A percentile compares a stretch with the other conserved stretches of the same genome.
Conservation (phyloP, 2,329 filamentous ascomycete genomes). For the Orbilia quercus region DNA sequence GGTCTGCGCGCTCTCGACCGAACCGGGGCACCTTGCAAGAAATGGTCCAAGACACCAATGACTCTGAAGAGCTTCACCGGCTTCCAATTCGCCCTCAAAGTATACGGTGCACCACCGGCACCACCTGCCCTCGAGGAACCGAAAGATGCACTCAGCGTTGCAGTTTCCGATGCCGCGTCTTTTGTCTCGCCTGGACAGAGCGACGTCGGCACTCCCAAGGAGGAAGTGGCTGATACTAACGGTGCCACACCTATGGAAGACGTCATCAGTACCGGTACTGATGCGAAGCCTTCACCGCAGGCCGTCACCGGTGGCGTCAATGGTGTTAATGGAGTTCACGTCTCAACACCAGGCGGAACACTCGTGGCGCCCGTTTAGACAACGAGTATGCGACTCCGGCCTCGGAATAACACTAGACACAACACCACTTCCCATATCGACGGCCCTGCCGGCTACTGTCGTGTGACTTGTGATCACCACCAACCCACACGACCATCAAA, state of each 20-base stretch:
- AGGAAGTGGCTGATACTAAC: constrained; percentile 24
- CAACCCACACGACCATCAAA: background rate
- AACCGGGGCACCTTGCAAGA: constrained; percentile 85
- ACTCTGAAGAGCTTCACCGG: constrained; percentile 52
- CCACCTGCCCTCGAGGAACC: constrained; percentile 15
- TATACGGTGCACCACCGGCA: constrained; percentile 29
- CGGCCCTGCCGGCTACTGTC: background rate
- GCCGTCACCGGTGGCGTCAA: constrained; percentile 17
- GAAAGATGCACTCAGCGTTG: constrained; percentile 20
- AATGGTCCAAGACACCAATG: constrained; percentile 45
- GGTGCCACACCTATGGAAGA: constrained; percentile 47
- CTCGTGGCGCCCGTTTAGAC: constrained; percentile 38
- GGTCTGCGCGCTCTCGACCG: constrained; percentile 93
- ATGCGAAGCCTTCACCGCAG: constrained; percentile 11
- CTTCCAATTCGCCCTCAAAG: constrained; percentile 42
- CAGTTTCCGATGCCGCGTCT: constrained; percentile 43
- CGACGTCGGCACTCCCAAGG: constrained; percentile 49
- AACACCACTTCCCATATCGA: background rate
- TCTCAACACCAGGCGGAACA: constrained; percentile 28
- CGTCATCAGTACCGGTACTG: constrained; percentile 39
- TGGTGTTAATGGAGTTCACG: constrained; percentile 26
- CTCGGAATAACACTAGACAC: background rate
- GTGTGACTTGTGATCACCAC: constrained; percentile 1
- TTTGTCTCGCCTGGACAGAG: constrained; percentile 39
- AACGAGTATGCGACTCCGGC: background rate